Evolutionary conservation across 2,329 filamentous ascomycete species (phyloP).

Genomic region (Trichoderma sp.): DNA sequence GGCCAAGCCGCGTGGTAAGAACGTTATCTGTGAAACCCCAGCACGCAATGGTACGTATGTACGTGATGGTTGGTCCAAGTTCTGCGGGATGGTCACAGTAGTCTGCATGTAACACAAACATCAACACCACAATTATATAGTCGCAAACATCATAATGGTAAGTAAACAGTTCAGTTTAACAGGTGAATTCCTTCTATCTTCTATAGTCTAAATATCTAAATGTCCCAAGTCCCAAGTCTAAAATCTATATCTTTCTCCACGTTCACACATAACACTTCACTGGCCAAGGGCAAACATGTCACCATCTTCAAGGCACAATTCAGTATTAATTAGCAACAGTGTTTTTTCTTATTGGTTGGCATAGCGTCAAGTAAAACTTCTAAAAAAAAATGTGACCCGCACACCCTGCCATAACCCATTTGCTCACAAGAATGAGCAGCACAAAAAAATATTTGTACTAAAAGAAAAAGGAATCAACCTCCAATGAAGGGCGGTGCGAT

Average conservation of each 20-base stretch:
- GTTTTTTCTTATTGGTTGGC: constrained; percentile 19
- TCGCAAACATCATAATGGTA: neutral
- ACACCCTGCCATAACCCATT: constrained; percentile 29
- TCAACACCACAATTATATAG: neutral
- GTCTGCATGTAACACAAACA: neutral
- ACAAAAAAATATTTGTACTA: constrained; percentile 5
- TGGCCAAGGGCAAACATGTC: constrained; percentile 7
- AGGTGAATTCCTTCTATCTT: neutral
- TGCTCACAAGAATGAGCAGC: constrained; percentile 27
- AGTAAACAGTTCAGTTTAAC: neutral
- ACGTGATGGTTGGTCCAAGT: neutral
- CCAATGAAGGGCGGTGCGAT: constrained; percentile 13
- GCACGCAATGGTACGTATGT: neutral
- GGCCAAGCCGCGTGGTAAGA: neutral
- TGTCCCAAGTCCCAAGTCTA: neutral
- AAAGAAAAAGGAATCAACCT: constrained; percentile 16
- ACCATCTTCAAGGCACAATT: constrained; percentile 10
- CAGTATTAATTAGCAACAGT: constrained; percentile 17
- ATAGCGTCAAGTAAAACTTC: constrained; percentile 18
- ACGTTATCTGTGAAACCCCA: constrained; percentile 1
- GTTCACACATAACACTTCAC: constrained; percentile 1
- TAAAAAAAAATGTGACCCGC: constrained; percentile 32
- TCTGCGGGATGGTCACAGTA: neutral
- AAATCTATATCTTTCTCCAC: neutral
- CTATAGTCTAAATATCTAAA: neutral